Percentiles rank a stretch among this genome's conserved stretches.
Conservation (phyloP, 2,329 filamentous ascomycete genomes). For the Aspergillus aculeatinus region DNA sequence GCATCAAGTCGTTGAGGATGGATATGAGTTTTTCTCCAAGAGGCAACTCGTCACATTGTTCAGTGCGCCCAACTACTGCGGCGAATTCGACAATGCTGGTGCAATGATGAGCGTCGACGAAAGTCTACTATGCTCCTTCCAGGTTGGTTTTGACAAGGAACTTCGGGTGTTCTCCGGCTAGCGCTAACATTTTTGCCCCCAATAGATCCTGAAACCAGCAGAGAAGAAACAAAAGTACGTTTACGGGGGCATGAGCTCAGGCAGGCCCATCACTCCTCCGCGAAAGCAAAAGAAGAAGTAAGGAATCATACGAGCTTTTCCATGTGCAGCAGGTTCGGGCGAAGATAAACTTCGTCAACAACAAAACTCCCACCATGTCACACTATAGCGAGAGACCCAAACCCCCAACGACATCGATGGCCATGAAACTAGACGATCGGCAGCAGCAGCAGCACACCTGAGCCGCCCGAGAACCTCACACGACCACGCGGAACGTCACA, state of each 20-base stretch:
- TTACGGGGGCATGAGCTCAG: slow-evolving; percentile 68
- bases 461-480: slow-evolving; percentile 21
- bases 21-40: slow-evolving; percentile 99
- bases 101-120: slow-evolving; percentile 99
- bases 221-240: slow-evolving; percentile 99
- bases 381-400: slow-evolving; percentile 24
- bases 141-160: slow-evolving; percentile 58
- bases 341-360: slow-evolving; percentile 65
- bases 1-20: slow-evolving; percentile 97
- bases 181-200: slow-evolving; percentile 18
- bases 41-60: slow-evolving; percentile 96
- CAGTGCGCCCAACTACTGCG: slow-evolving; percentile 98
- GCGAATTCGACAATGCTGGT: slow-evolving; percentile 98
- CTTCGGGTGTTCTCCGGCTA: neutral
- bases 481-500: slow-evolving; percentile 23
- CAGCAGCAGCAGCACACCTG: slow-evolving; percentile 19
- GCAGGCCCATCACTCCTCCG: slow-evolving; percentile 68
- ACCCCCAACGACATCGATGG: slow-evolving; percentile 30
- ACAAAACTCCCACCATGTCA: slow-evolving; percentile 28
- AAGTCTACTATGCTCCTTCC: slow-evolving; percentile 97
- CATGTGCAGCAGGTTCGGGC: slow-evolving; percentile 87
- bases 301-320: slow-evolving; percentile 69
- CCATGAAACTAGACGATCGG: slow-evolving; percentile 26
- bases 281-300: slow-evolving; percentile 70
- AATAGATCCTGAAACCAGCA: slow-evolving; percentile 93